A percentile compares a stretch with the other conserved stretches of the same genome.
Evolutionary conservation across 2,329 filamentous ascomycete genomes (phyloP).

Genomic region (Aspergillus alliaceus): DNA sequence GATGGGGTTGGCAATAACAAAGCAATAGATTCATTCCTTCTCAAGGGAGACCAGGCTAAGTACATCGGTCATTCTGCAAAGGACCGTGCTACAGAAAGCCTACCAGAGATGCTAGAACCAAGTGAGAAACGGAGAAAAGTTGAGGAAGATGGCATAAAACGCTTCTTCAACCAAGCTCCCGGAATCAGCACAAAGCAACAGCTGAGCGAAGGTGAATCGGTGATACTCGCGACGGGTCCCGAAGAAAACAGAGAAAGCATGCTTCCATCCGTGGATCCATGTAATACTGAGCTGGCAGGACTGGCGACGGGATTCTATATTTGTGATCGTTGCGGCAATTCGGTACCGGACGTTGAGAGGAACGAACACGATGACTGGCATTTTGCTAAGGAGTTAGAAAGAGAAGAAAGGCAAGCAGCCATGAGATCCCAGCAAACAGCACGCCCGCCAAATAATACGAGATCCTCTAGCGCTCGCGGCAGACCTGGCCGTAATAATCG

Average conservation of each 20-base stretch:
- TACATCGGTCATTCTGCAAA: conserved; percentile 34
- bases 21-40: conserved; percentile 82
- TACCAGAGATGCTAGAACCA: conserved; percentile 15
- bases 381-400: conserved; percentile 81
- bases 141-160: conserved; percentile 55
- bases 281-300: not conserved
- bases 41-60: conserved; percentile 62
- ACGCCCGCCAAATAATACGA: conserved; percentile 12
- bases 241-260: not conserved
- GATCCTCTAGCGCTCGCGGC: conserved; percentile 20
- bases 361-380: conserved; percentile 92
- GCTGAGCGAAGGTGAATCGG: not conserved
- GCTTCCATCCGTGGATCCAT: not conserved
- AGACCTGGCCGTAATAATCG: conserved; percentile 25
- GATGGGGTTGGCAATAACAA: conserved; percentile 80
- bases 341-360: conserved; percentile 58
- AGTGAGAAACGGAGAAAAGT: conserved; percentile 47
- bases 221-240: not conserved
- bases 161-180: conserved; percentile 55
- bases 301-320: conserved; percentile 32
- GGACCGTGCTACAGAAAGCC: conserved; percentile 14
- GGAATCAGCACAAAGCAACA: conserved; percentile 10
- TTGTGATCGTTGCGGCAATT: conserved; percentile 67
- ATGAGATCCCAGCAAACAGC: conserved; percentile 17
- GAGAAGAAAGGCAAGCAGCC: conserved; percentile 54